Base-by-base conservation (phyloP, 768 basidiomycete genomes). In the Trametes meyenii region DNA sequence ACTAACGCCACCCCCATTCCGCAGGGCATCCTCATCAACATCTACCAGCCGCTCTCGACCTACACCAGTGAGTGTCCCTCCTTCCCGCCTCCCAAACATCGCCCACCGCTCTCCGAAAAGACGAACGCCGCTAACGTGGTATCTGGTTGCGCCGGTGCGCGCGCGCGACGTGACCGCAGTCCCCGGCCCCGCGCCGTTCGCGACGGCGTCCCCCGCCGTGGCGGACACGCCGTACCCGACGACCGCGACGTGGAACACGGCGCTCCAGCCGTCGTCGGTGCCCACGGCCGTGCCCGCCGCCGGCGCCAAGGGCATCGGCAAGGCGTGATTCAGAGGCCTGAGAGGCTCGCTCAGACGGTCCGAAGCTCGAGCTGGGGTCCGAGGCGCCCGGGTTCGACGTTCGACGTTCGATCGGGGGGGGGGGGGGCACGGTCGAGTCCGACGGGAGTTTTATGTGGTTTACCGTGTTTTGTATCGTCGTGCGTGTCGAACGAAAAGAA, bases 181-280 rank as follows among this genome's bases (percentile, higher is more conserved):
- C 63, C 81, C 81, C 39, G 81, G 81, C 54, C 81, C 81, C 2
- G 75, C 79, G 44, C 77, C 84, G 19, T 84, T 82, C 70, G 80
- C 76, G 26, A 72, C 72, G 21, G 59, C 78, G 19, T 74, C 75
- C 17, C 72, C 79, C 6, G 54, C 79, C 6, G 73, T 80, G 26
- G 82, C 78, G 13, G 73, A 72, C 19, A 80, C 80, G 23, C 58
- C 78, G 3, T 83, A 67, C 62, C 79, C 80, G 14, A 78, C 78
- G 3, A 78, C 80, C 24, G 80, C 81, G 16, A 82, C 80, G 17
- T 82, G 80, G 79, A 79, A 80, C 71, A 82, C 81, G 12, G 77
- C 77, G 2, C 69, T 72, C 12, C 81, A 82, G 66, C 81, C 82
- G 24, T 69, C 74, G 46, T 78, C 80, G 23, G 77, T 79, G 29